Percentiles rank a stretch among this genome's conserved stretches.
Conservation (phyloP, 306 rosid species). For the Arachis stenosperma region DNA sequence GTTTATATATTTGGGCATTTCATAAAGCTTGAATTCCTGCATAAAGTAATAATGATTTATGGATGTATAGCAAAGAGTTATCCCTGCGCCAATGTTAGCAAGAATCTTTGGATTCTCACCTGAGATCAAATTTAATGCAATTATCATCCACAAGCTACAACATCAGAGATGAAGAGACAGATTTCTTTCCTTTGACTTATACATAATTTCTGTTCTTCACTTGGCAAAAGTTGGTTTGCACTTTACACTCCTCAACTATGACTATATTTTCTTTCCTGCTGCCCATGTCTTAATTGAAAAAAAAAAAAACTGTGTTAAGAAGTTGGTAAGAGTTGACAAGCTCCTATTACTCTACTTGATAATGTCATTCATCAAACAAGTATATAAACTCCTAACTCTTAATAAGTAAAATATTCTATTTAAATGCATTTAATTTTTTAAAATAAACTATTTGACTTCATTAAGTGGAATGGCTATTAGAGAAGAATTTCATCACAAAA, state of each 20-base stretch:
- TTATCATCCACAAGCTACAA: neutral
- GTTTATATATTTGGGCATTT: too few species aligned
- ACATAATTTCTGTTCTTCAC: neutral
- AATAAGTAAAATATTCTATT: too few species aligned
- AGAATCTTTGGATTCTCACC: neutral
- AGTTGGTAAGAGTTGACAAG: too few species aligned
- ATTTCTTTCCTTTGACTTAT: neutral
- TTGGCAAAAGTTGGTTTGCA: neutral
- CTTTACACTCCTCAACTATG: neutral
- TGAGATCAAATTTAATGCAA: neutral
- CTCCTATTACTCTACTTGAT: neutral
- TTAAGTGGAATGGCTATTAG: neutral
- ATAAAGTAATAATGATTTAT: neutral
- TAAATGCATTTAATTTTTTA: too few species aligned
- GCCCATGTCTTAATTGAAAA: too few species aligned
- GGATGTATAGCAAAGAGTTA: neutral
- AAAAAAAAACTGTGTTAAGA: too few species aligned
- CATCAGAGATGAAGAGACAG: neutral
- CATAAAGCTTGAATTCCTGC: neutral
- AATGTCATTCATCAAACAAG: too few species aligned
- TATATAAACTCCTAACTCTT: too few species aligned
- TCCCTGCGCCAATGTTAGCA: neutral
- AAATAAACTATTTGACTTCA: neutral
- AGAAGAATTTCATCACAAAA: neutral
- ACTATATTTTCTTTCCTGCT: too few species aligned